Percentiles rank a stretch among this genome's conserved stretches.
Conservation (phyloP, 345 rosid species). For the Euclidium syriacum region DNA sequence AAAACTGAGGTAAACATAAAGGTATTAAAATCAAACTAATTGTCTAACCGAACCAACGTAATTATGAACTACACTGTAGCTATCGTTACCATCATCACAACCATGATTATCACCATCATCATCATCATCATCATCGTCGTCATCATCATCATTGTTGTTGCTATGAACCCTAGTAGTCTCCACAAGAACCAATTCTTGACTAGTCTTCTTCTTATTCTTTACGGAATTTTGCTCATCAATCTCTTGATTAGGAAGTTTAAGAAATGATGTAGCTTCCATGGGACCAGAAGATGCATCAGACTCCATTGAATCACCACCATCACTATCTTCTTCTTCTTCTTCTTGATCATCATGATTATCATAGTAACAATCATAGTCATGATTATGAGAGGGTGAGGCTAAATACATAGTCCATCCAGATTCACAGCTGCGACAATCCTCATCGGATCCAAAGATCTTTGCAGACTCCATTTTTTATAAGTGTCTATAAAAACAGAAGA, state of each 20-base stretch:
- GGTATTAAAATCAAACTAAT: conserved; percentile 32
- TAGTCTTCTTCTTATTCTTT: conserved; percentile 14
- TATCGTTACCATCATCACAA: conserved; percentile 24
- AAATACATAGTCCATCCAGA: conserved; percentile 69
- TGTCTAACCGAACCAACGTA: conserved; percentile 25
- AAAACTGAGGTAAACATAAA: conserved; percentile 31
- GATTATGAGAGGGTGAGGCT: conserved; percentile 38
- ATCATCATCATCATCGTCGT: background rate
- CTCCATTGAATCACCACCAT: conserved; percentile 55
- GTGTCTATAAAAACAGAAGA: background rate
- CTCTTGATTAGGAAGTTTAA: conserved; percentile 13
- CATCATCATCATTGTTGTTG: background rate
- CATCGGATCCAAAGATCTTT: conserved; percentile 30
- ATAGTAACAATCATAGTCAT: conserved; percentile 9
- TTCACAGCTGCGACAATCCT: conserved; percentile 43
- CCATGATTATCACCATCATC: background rate
- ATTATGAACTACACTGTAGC: conserved; percentile 28
- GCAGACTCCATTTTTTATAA: conserved; percentile 42
- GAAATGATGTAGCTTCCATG: conserved; percentile 24
- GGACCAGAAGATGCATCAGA: conserved; percentile 82
- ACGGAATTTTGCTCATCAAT: conserved; percentile 10
- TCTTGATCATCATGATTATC: conserved; percentile 10
- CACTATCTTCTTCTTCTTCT: conserved; percentile 15
- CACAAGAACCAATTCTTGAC: conserved; percentile 23
- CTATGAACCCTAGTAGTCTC: conserved; percentile 21